Conservation (phyloP, 2,329 filamentous ascomycete genomes). For the Penicillium oxalicum region DNA sequence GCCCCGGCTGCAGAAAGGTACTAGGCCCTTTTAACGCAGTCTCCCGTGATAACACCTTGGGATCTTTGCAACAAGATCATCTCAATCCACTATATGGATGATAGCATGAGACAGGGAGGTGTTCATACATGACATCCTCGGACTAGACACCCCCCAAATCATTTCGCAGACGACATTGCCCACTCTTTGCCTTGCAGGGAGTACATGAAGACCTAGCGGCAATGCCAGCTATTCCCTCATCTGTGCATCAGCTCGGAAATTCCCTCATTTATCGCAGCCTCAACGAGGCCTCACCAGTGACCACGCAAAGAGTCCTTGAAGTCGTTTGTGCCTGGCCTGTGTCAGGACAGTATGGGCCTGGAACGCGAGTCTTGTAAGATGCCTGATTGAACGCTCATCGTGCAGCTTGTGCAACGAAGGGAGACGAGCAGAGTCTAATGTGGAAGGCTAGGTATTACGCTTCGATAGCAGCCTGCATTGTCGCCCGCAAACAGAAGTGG, state of each 20-base stretch:
- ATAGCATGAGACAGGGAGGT: too few species aligned
- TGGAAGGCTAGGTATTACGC: conserved; percentile 52
- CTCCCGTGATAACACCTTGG: too few species aligned
- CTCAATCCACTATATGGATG: too few species aligned
- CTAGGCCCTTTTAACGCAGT: too few species aligned
- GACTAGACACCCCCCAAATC: too few species aligned
- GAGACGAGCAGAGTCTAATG: too few species aligned
- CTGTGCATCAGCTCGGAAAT: conserved; percentile 5
- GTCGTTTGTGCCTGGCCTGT: conserved; percentile 43
- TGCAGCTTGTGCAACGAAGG: background rate
- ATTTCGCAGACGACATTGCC: too few species aligned
- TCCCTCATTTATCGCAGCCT: conserved; percentile 13
- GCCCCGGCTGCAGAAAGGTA: too few species aligned
- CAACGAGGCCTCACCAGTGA: conserved; percentile 14
- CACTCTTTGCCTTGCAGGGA: background rate
- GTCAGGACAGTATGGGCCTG: conserved; percentile 40
- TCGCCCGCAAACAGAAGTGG: conserved; percentile 58
- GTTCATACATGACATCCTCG: too few species aligned
- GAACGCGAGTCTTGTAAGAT: conserved; percentile 37
- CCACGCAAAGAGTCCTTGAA: conserved; percentile 22
- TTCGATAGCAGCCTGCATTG: conserved; percentile 56
- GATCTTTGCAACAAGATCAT: too few species aligned
- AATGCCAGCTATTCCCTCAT: conserved; percentile 19
- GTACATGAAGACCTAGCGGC: conserved; percentile 5
- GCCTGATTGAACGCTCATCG: background rate